A percentile compares a stretch with the other conserved stretches of the same genome.
These are phyloP conservation scores for Aspergillus bridgeri DNA, from an alignment of 495 filamentous ascomycete species.

Conservation along the genomic window DNA sequence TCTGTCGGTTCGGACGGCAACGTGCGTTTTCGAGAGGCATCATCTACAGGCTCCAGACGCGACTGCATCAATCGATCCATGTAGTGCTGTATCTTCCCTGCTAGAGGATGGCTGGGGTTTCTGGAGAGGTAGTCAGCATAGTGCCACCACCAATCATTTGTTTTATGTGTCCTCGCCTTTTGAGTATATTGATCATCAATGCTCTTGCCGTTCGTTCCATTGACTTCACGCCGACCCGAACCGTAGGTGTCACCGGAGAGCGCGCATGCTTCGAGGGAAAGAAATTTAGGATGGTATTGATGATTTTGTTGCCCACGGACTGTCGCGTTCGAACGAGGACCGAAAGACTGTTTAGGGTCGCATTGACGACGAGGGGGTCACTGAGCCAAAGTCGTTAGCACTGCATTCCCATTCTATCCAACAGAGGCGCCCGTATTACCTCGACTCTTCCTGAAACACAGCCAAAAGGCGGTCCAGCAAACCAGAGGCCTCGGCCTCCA, in stretches of 20 bases:
- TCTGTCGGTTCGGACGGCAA: slow-evolving; percentile 63
- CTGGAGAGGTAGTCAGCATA: slow-evolving; percentile 37
- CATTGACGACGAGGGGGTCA: slow-evolving; percentile 85
- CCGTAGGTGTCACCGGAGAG: slow-evolving; percentile 70
- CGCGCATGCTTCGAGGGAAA: slow-evolving; percentile 79
- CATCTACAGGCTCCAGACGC: slow-evolving; percentile 69
- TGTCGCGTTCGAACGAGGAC: slow-evolving; percentile 76
- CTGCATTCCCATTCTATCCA: background rate
- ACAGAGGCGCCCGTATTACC: slow-evolving; percentile 46
- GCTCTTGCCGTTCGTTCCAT: slow-evolving; percentile 90
- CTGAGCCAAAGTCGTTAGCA: slow-evolving; percentile 39
- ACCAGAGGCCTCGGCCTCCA: slow-evolving; percentile 89
- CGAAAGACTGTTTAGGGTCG: slow-evolving; percentile 83
- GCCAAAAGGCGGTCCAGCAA: slow-evolving; percentile 86
- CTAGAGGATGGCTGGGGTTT: slow-evolving; percentile 65
- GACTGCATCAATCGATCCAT: slow-evolving; percentile 73
- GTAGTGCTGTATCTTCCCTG: slow-evolving; percentile 73
- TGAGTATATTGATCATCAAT: slow-evolving; percentile 73
- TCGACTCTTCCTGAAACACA: slow-evolving; percentile 78
- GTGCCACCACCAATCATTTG: background rate
- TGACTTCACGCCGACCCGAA: slow-evolving; percentile 78
- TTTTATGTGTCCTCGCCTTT: slow-evolving; percentile 55
- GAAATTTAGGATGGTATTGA: slow-evolving; percentile 82
- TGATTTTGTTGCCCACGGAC: slow-evolving; percentile 76
- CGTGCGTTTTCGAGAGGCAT: slow-evolving; percentile 68